A percentile compares a stretch with the other conserved stretches of the same genome.
Conservation (phyloP, 1,139 yeast species). For the Geotrichum cucujoidarum region DNA sequence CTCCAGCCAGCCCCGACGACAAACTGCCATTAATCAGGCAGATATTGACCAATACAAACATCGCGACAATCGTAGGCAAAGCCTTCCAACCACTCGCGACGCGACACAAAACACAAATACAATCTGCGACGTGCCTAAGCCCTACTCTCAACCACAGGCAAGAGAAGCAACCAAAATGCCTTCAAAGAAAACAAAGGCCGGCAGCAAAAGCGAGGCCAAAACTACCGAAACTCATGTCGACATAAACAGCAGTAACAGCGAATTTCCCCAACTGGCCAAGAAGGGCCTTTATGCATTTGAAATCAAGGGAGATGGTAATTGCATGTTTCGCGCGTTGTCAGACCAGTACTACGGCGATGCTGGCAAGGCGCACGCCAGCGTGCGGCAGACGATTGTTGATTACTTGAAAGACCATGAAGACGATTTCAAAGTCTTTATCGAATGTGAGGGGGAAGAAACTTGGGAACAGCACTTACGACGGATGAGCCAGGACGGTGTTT, state of each 20-base stretch:
- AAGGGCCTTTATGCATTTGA: conserved; percentile 38
- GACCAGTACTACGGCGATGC: conserved; percentile 41
- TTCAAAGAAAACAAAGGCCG: not conserved
- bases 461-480: conserved; percentile 37
- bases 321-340: conserved; percentile 41
- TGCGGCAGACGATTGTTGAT: conserved; percentile 35
- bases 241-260: too few relatives aligned
- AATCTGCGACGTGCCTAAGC: not conserved
- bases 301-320: conserved; percentile 43
- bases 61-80: too few relatives aligned
- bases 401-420: conserved; percentile 33
- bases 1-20: too few relatives aligned
- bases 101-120: too few relatives aligned
- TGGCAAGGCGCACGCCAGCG: conserved; percentile 30
- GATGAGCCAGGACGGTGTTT: conserved; percentile 39
- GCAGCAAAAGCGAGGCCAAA: not conserved
- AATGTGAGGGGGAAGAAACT: conserved; percentile 30
- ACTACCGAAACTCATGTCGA: not conserved
- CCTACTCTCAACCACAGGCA: not conserved
- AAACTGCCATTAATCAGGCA: too few relatives aligned
- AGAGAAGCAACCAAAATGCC: not conserved
- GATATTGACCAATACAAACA: too few relatives aligned
- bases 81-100: too few relatives aligned
- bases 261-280: conserved; percentile 37
- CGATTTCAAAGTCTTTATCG: conserved; percentile 33